phyloP scores from a whole-genome alignment of 768 basidiomycete species.

The Wakefieldia striispora region DNA sequence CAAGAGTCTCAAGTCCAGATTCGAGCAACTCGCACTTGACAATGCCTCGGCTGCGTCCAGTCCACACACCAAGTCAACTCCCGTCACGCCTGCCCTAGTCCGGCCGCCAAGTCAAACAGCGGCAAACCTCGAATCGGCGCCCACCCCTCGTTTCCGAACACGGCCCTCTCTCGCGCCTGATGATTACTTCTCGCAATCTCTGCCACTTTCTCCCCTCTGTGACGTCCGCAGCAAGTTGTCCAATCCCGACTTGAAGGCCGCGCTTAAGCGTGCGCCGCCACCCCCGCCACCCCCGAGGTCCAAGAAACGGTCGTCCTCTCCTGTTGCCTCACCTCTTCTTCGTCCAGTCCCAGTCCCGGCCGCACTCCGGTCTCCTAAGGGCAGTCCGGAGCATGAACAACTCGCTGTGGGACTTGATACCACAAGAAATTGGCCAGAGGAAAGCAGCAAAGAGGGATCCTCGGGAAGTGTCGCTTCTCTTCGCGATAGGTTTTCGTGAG shows the following conservation, averaged over 20 bases:
- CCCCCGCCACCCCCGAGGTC: conserved; percentile 56
- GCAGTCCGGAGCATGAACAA: conserved; percentile 20
- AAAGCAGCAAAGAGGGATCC: conserved; percentile 14
- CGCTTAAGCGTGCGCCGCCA: conserved; percentile 52
- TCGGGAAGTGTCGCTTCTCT: conserved; percentile 39
- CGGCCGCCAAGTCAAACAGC: conserved; percentile 11
- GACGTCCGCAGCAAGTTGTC: conserved; percentile 48
- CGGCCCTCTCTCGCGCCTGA: conserved; percentile 33
- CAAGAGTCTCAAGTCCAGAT: too few species aligned
- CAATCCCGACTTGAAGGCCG: conserved; percentile 49
- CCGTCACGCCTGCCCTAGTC: not conserved
- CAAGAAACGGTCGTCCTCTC: too few species aligned
- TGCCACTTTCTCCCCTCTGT: conserved; percentile 24
- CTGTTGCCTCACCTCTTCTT: conserved; percentile 54
- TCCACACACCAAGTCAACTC: too few species aligned
- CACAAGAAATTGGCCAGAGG: conserved; percentile 3
- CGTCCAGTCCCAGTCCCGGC: conserved; percentile 48
- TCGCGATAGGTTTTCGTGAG: conserved; percentile 50
- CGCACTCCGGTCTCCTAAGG: conserved; percentile 16
- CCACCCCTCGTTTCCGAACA: conserved; percentile 42
- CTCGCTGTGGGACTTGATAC: not conserved
- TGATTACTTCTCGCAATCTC: conserved; percentile 16
- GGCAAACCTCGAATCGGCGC: conserved; percentile 27
- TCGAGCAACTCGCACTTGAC: too few species aligned
- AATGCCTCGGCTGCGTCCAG: too few species aligned